phyloP scores from a whole-genome alignment of 2,329 filamentous ascomycete genomes.

The Clonostachys rhizophaga region DNA sequence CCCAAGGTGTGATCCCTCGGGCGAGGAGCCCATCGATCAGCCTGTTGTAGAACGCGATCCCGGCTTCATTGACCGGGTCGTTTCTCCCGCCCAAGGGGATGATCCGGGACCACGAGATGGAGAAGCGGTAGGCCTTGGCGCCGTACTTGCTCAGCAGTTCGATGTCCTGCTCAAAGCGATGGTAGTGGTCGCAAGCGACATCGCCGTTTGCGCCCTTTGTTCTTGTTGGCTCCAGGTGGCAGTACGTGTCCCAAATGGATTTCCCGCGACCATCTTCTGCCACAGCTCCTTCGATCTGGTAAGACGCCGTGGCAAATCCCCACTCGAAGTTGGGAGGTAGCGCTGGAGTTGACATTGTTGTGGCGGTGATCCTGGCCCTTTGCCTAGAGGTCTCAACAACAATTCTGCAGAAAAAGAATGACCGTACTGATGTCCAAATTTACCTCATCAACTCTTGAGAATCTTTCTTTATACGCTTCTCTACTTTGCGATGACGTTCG shows the following conservation, averaged over 20 bases:
- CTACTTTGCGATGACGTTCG: too few species aligned
- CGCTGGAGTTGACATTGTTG: neutral
- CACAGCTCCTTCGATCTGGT: slow-evolving; percentile 39
- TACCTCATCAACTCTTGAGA: too few species aligned
- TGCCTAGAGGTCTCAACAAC: too few species aligned
- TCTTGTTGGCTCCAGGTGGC: slow-evolving; percentile 30
- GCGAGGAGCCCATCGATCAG: slow-evolving; percentile 54
- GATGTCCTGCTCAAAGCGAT: slow-evolving; percentile 46
- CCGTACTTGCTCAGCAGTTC: slow-evolving; percentile 53
- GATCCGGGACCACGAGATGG: slow-evolving; percentile 61
- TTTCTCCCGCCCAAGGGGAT: slow-evolving; percentile 60
- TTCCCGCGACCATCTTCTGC: slow-evolving; percentile 30
- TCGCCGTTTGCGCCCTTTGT: slow-evolving; percentile 38
- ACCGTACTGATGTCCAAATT: too few species aligned
- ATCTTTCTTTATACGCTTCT: too few species aligned
- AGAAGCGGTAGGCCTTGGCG: slow-evolving; percentile 59
- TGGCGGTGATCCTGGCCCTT: too few species aligned
- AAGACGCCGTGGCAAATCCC: slow-evolving; percentile 35
- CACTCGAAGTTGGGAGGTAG: slow-evolving; percentile 29
- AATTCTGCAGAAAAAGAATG: too few species aligned
- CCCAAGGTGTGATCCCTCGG: slow-evolving; percentile 53
- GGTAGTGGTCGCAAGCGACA: slow-evolving; percentile 37
- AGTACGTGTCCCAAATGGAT: slow-evolving; percentile 36
- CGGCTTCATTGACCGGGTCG: slow-evolving; percentile 58
- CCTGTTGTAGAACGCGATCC: slow-evolving; percentile 53